Evolutionary conservation across 169 alveolate species (phyloP), one percentile per base, ranked within the genome.

Genomic region (Plasmodium vinckei): DNA sequence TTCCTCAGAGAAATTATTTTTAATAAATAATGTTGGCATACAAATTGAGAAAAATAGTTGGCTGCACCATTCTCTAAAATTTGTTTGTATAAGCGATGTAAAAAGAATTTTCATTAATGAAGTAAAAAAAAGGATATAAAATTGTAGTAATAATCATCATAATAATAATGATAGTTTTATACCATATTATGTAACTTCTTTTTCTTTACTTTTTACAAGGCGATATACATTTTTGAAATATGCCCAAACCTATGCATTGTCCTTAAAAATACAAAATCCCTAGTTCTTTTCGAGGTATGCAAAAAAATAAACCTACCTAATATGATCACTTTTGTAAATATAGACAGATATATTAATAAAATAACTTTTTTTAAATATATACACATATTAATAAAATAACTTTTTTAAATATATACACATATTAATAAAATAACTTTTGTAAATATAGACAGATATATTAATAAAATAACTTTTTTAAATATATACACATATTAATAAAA

Each of bases 161-260:
- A 49, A n/a, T 27, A 27, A 27, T 27, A 49, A 49, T 10, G 6
- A 49, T n/a, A n/a, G n/a, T n/a, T n/a, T n/a, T n/a, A n/a, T n/a
- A n/a, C n/a, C n/a, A n/a, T n/a, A 10, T 49, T 53, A 19, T 71
- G 49, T 42, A 23, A 33, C 0, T 60, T 2, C n/a, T 47, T 19
- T n/a, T 33, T 73, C 39, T 46, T 77, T 54, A 63, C 10, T 59
- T 59, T 60, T 64, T n/a, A 15, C 53, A 72, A 79, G 89, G 89
- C 60, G 19, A 79, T 79, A 13, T 79, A 79, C 61, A 79, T 79
- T 54, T 79, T 79, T 25, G 89, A 79, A 70, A 65, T 79, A 7
- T 79, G 82, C 10, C 89, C 89, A 5, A 65, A 79, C 53, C 53
- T 79, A 51, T 79, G 89, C 23, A 49, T 79, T 46, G 67, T 39